phyloP scores from a whole-genome alignment of 2,329 filamentous ascomycete genomes.

The Fusarium sp. region DNA sequence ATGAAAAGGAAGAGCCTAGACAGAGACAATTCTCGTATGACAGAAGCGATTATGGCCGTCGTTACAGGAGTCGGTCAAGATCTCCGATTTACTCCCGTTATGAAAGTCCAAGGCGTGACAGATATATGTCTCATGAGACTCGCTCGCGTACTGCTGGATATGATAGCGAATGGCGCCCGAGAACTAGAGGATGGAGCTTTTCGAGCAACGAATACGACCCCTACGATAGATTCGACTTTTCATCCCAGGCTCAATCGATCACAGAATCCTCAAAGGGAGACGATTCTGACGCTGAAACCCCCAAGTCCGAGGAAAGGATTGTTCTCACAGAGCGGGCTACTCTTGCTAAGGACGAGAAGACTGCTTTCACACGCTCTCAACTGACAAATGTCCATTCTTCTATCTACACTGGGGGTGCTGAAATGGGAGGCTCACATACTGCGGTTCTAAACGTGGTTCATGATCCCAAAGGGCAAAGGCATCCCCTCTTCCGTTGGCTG shows the following conservation, averaged over 20 bases:
- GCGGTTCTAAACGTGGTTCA: constrained; percentile 51
- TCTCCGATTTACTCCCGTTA: constrained; percentile 10
- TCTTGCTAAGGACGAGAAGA: constrained; percentile 24
- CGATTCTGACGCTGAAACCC: constrained; percentile 47
- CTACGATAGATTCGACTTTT: constrained; percentile 46
- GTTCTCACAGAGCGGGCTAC: constrained; percentile 16
- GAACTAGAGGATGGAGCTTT: constrained; percentile 17
- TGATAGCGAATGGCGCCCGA: constrained; percentile 7
- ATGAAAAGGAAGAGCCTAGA: not conserved
- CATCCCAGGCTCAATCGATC: constrained; percentile 30
- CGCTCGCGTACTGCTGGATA: not conserved
- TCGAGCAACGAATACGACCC: constrained; percentile 45
- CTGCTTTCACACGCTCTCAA: constrained; percentile 16
- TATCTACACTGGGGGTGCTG: constrained; percentile 53
- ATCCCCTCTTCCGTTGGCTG: constrained; percentile 57
- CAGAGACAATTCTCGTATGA: not conserved
- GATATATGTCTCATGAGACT: constrained; percentile 5
- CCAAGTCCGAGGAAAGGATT: constrained; percentile 41
- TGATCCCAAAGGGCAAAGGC: constrained; percentile 45
- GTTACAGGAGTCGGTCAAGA: constrained; percentile 13
- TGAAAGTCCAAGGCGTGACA: not conserved
- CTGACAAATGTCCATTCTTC: constrained; percentile 48
- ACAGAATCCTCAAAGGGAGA: constrained; percentile 40
- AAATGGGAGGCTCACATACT: constrained; percentile 51
- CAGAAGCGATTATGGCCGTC: not conserved